These are phyloP conservation scores for Lolium perenne DNA, from an alignment of 176 grass and related monocot genomes.

Conservation along the genomic window DNA sequence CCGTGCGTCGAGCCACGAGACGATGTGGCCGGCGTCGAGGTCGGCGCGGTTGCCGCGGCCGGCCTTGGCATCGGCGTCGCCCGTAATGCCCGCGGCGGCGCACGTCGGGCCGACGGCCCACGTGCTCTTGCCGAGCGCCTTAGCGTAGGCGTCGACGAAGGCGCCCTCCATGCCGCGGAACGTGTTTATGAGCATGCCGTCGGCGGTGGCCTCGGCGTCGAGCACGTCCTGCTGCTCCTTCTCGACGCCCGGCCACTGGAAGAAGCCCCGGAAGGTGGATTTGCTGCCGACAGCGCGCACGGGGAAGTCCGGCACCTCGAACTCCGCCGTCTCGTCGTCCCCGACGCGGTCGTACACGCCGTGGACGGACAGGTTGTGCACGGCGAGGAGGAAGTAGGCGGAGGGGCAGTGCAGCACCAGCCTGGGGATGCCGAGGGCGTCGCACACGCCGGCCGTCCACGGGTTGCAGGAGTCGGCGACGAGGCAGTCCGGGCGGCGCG, in stretches of 20 bases:
- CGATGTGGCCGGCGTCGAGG: not conserved
- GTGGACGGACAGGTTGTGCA: not conserved
- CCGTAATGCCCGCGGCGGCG: not conserved
- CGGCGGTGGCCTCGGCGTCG: slow-evolving; percentile 10
- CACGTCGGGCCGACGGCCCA: slow-evolving; percentile 25
- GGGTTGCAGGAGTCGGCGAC: slow-evolving; percentile 29
- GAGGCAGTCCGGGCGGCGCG: slow-evolving; percentile 15
- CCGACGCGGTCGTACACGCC: slow-evolving; percentile 18
- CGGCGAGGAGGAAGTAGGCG: slow-evolving; percentile 24
- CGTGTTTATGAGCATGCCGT: not conserved
- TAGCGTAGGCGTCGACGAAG: slow-evolving; percentile 1
- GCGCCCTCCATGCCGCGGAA: slow-evolving; percentile 9
- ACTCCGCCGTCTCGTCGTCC: slow-evolving; percentile 3
- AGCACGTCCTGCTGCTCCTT: not conserved
- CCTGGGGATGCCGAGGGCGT: not conserved
- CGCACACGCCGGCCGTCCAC: slow-evolving; percentile 1
- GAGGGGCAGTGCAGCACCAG: slow-evolving; percentile 18
- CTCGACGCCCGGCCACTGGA: not conserved
- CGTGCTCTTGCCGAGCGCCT: not conserved
- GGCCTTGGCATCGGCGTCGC: not conserved
- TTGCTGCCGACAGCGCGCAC: not conserved
- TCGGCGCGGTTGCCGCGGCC: slow-evolving; percentile 29
- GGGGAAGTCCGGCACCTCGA: slow-evolving; percentile 8
- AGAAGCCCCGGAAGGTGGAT: slow-evolving; percentile 1
- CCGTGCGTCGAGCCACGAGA: not conserved